Conservation (phyloP, 2,329 filamentous ascomycete species). For the Hortaea sp. region DNA sequence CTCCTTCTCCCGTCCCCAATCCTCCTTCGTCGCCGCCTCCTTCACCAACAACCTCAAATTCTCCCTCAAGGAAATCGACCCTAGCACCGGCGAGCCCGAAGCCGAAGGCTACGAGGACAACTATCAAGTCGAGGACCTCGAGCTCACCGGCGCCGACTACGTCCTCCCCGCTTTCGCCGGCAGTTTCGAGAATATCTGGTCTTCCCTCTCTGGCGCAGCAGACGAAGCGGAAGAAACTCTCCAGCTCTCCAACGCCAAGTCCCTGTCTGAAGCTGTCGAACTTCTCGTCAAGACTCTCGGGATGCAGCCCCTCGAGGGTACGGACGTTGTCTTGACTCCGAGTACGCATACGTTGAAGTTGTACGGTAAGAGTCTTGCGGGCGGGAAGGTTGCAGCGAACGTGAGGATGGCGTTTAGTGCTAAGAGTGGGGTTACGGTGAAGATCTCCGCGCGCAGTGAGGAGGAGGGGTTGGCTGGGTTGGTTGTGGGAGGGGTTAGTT, state of each 20-base stretch:
- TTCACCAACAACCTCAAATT: constrained; percentile 95
- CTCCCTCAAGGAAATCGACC: constrained; percentile 95
- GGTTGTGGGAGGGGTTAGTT: constrained; percentile 66
- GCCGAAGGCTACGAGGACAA: constrained; percentile 92
- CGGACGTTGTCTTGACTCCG: constrained; percentile 77
- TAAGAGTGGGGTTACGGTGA: constrained; percentile 89
- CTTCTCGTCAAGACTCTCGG: constrained; percentile 78
- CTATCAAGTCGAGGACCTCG: constrained; percentile 91
- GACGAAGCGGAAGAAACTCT: constrained; percentile 86
- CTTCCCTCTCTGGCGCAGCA: constrained; percentile 51
- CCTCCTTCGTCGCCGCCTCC: constrained; percentile 66
- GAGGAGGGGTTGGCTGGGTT: constrained; percentile 82
- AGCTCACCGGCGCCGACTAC: constrained; percentile 85
- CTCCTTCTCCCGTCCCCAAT: constrained; percentile 75
- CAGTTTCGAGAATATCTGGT: constrained; percentile 93
- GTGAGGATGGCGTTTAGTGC: constrained; percentile 90
- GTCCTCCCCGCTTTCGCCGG: constrained; percentile 86
- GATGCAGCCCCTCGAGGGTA: constrained; percentile 87
- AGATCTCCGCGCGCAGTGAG: constrained; percentile 84
- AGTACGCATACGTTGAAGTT: constrained; percentile 92
- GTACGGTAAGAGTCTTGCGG: constrained; percentile 86
- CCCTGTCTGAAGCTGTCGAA: constrained; percentile 92
- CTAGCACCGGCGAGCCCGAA: constrained; percentile 84
- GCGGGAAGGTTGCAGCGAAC: constrained; percentile 76
- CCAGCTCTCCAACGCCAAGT: constrained; percentile 78